Base-by-base conservation (phyloP, 352 stramenopile species). In the Pythium brassicae region DNA sequence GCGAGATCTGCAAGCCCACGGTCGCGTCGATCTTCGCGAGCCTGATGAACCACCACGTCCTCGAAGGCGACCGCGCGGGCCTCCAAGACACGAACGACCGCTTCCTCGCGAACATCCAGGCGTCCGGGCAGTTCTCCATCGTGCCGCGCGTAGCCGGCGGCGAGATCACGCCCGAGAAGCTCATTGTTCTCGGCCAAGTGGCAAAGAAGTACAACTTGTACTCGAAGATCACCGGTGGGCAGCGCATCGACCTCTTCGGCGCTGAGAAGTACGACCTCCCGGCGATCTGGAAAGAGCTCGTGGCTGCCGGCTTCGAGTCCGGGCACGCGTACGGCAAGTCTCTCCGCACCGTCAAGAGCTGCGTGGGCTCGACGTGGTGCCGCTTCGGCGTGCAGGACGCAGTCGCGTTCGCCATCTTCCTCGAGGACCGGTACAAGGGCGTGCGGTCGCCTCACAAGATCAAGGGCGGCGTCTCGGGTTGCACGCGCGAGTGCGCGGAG, bases 11-110 rank as follows among this genome's bases (percentile, higher is more conserved):
- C 74, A 97, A 97, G 54, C 91, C 91, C 19, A 82, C 86, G n/a
- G 65, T 98, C 35, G 87, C 78, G 22, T 95, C 76, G 9, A 97
- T 98, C 61, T 75, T 98, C 23, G 87, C 91, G 8, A 96, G 87
- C 49, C 70, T 96, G 27, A 76, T 87, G 61, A 98, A 98, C 62
- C 75, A 85, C 19, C 83, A 88, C 32, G 69, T 96, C 46, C 78
- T 98, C 51, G 63, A 92, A 51, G 83, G 83, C 42, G 74, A 87
- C 34, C 74, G 81, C 17, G 84, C 86, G 50, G 69, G 74, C 7
- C 74, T 97, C 5, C 89, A 96, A 66, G 91, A 98, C 65, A 96
- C 91, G 35, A 98, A 98, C 68, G 91, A 98, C 64, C 82, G 91
- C 34, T 84, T 92, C 58, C 62, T 98, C 29, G 91, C 85, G 34